These are phyloP conservation scores for Hymenoscyphus scutula DNA, from an alignment of 2,329 filamentous ascomycete genomes.

Conservation along the genomic window DNA sequence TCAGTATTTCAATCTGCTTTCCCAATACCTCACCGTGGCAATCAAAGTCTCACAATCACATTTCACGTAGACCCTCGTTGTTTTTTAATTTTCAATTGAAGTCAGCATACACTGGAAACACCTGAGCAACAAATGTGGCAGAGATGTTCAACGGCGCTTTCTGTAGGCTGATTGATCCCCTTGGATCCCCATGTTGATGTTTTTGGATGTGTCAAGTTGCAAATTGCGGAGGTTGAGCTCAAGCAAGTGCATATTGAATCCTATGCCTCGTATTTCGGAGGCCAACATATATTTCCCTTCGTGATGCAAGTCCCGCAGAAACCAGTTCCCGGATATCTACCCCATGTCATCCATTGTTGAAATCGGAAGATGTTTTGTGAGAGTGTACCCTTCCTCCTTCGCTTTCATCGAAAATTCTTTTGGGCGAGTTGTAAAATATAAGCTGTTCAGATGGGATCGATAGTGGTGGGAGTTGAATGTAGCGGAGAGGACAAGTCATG, in stretches of 20 bases:
- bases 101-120: background rate
- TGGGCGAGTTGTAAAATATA: no score
- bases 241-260: background rate
- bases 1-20: no score
- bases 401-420: no score
- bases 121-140: background rate
- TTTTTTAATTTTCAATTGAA: background rate
- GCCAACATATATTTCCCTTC: background rate
- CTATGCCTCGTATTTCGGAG: background rate
- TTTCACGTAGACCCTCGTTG: no score
- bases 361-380: background rate
- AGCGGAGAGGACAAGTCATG: background rate
- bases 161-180: background rate
- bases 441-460: no score
- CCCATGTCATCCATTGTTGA: background rate
- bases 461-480: background rate
- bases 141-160: background rate
- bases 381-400: no score
- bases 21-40: no score
- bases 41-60: no score
- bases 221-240: conserved; percentile 1
- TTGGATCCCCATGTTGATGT: background rate
- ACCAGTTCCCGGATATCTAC: background rate
- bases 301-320: background rate
- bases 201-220: background rate